These are phyloP conservation scores for Xerocomus minutiporus DNA, from an alignment of 1,284 basidiomycete genomes.

Conservation along the genomic window DNA sequence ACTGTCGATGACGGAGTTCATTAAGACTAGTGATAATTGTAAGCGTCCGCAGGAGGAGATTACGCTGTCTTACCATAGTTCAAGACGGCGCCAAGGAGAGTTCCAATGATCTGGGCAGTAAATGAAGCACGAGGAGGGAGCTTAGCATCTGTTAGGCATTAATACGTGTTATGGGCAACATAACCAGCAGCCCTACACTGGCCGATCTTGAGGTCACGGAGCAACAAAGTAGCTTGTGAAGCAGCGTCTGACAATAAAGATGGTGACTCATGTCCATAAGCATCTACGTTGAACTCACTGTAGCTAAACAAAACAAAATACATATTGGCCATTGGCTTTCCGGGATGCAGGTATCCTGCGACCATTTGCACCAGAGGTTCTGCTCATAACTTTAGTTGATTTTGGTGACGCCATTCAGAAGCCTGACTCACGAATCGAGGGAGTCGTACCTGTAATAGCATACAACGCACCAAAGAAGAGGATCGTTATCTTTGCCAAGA, in stretches of 20 bases:
- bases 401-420: neutral
- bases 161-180: slow-evolving; percentile 1
- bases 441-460: slow-evolving; percentile 50
- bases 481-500: slow-evolving; percentile 40
- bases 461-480: slow-evolving; percentile 46
- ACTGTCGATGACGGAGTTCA: slow-evolving; percentile 54
- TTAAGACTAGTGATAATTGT: slow-evolving; percentile 34
- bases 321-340: slow-evolving; percentile 56
- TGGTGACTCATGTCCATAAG: neutral
- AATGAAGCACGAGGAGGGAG: slow-evolving; percentile 63
- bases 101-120: slow-evolving; percentile 54
- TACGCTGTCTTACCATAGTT: slow-evolving; percentile 42
- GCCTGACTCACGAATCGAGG: slow-evolving; percentile 49
- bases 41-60: neutral
- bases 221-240: slow-evolving; percentile 41
- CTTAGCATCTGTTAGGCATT: slow-evolving; percentile 46
- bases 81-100: slow-evolving; percentile 44
- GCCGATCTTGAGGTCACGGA: slow-evolving; percentile 56
- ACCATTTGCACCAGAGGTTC: slow-evolving; percentile 50
- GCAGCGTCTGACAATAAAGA: slow-evolving; percentile 35
- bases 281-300: slow-evolving; percentile 27
- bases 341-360: slow-evolving; percentile 57
- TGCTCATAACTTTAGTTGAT: slow-evolving; percentile 3
- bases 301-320: slow-evolving; percentile 55
- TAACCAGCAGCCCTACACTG: slow-evolving; percentile 39